Evolutionary conservation across 129 eudicot species (phyloP).

Genomic region (Smallanthus sonchifolius): DNA sequence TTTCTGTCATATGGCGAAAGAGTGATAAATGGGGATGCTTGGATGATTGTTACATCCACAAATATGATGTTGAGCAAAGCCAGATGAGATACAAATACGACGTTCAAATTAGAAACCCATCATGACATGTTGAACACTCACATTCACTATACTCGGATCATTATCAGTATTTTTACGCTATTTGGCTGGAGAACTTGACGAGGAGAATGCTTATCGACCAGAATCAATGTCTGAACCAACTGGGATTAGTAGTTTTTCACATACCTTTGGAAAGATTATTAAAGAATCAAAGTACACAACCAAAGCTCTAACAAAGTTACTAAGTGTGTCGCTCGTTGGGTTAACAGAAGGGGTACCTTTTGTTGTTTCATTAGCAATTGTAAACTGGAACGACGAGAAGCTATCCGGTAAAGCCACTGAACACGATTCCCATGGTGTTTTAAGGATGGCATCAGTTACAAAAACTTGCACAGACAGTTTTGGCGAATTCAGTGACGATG

Average conservation of each 20-base stretch:
- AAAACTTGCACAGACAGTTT: constrained; percentile 27
- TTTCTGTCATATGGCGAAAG: constrained; percentile 41
- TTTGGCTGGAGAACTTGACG: constrained; percentile 11
- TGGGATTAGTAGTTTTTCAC: not conserved
- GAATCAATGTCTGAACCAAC: constrained; percentile 29
- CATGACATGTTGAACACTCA: constrained; percentile 27
- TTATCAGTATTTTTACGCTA: constrained; percentile 30
- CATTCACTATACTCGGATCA: constrained; percentile 24
- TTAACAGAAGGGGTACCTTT: constrained; percentile 35
- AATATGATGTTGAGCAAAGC: constrained; percentile 25
- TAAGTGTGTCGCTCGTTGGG: constrained; percentile 34
- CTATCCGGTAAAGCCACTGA: constrained; percentile 15
- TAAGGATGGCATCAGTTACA: constrained; percentile 30
- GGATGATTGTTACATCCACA: constrained; percentile 38
- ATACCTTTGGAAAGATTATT: constrained; percentile 13
- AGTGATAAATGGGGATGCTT: constrained; percentile 32
- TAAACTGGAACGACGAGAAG: constrained; percentile 17
- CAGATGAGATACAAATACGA: not conserved
- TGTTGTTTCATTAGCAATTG: constrained; percentile 36
- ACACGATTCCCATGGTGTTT: constrained; percentile 18
- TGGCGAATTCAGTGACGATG: constrained; percentile 28
- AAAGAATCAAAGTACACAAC: constrained; percentile 21
- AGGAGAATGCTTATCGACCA: constrained; percentile 14
- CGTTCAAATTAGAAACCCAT: constrained; percentile 24
- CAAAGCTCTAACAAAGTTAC: constrained; percentile 15